Base-by-base conservation (phyloP, 139 green algal genomes). In the Eudorina sp. region DNA sequence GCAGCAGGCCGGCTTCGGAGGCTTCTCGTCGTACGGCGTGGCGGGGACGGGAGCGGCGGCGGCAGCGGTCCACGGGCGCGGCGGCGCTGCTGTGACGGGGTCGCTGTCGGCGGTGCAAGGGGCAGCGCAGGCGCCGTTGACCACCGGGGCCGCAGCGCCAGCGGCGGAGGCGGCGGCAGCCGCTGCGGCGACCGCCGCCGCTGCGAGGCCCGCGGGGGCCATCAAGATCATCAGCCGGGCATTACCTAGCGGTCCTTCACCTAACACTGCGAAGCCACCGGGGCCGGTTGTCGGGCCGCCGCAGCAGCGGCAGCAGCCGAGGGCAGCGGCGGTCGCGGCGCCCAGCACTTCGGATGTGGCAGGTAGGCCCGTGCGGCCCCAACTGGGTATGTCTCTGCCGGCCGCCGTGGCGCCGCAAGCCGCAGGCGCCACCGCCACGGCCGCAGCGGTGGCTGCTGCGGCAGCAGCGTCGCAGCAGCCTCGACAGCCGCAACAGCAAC, bases 401-500 rank as follows among this genome's bases (percentile, higher is more conserved):
- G 13, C 48, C 11, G 48, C 48, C 13, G 48, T 13, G 48, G 48
- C 48, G 11, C 48, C 48, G 48, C 48, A 13, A 51, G 48, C 74
- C 9, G 45, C 74, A 45, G 4, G 21, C 18, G 4, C 43, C n/a
- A 23, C 76, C 53, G 46, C 53, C 60, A 36, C 83, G 29, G 6
- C 72, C 14, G 38, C 76, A 70, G 66, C 45, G 53, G 21, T n/a
- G 46, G 48, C 70, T 86, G 55, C 41, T 66, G n/a, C n/a, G n/a
- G n/a, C n/a, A n/a, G n/a, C n/a, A n/a, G n/a, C 13, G 27, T 62
- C 79, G 75, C 75, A 86, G 86, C 77, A 90, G 86, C 68, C 86
- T 53, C 68, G 76, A 51, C 36, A 53, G 25, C 78, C 23, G 19
- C 73, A 53, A 36, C 69, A 62, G 80, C 58, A 75, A 36, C 46